Conservation (phyloP, 345 rosid genomes). For the Ceriops decandra region DNA sequence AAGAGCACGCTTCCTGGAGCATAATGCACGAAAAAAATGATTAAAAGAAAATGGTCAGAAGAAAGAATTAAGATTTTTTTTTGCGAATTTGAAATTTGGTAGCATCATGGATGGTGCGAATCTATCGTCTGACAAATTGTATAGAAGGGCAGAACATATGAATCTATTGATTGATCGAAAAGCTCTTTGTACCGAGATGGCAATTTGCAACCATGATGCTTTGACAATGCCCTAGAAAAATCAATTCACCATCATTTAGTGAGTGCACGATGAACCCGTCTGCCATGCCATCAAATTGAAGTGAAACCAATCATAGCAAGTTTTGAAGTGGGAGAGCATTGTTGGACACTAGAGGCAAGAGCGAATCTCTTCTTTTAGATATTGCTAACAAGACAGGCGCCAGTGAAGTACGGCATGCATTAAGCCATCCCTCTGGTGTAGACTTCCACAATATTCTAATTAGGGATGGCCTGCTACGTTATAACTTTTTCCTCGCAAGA, state of each 20-base stretch:
- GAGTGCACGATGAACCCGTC: not conserved
- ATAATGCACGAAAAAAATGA: no score
- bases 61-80: no score
- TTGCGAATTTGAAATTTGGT: no score
- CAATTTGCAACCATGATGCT: no score
- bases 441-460: not conserved
- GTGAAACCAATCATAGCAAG: not conserved
- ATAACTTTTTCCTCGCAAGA: not conserved
- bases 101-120: no score
- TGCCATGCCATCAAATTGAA: not conserved
- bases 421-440: slow-evolving; percentile 5
- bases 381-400: slow-evolving; percentile 15
- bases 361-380: slow-evolving; percentile 9
- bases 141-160: no score
- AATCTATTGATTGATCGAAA: no score
- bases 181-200: no score
- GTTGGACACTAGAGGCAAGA: not conserved
- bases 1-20: no score
- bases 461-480: not conserved
- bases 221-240: not conserved
- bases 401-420: slow-evolving; percentile 13
- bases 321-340: not conserved
- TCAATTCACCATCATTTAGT: not conserved
- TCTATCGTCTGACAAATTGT: no score
- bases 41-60: no score